Evolutionary conservation across 495 filamentous ascomycete species (phyloP).

Genomic region (Talaromyces trachyspermus): DNA sequence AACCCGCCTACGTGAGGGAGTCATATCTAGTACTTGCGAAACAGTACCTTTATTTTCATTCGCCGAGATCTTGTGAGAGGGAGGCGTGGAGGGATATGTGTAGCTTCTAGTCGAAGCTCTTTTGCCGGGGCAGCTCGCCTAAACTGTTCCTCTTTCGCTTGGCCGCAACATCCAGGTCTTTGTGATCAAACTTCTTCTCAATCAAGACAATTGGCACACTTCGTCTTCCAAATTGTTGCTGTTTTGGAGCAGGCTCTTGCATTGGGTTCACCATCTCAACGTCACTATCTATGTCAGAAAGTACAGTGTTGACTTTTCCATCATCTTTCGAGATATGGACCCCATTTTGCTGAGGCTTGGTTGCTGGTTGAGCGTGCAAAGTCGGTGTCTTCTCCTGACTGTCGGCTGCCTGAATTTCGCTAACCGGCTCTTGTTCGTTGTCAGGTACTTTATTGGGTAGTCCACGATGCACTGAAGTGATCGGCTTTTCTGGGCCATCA

Average conservation of each 20-base stretch:
- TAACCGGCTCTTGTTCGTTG: too few species aligned
- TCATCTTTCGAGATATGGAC: too few species aligned
- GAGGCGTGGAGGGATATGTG: constrained; percentile 1
- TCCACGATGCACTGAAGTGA: too few species aligned
- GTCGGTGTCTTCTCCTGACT: too few species aligned
- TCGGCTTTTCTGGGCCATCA: too few species aligned
- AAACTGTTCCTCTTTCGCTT: not conserved
- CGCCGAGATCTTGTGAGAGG: not conserved
- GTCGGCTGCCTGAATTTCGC: too few species aligned
- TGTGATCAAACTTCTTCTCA: not conserved
- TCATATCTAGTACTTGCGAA: not conserved
- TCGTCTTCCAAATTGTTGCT: too few species aligned
- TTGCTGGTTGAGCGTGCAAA: too few species aligned
- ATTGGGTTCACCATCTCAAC: not conserved
- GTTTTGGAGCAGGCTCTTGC: not conserved
- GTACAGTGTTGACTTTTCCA: too few species aligned
- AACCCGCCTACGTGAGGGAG: not conserved
- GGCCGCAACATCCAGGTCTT: not conserved
- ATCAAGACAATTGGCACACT: not conserved
- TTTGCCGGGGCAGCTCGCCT: constrained; percentile 9
- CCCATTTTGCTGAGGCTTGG: too few species aligned
- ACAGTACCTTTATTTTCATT: not conserved
- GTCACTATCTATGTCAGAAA: not conserved
- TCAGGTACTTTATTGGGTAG: too few species aligned
- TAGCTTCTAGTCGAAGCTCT: constrained; percentile 18